Evolutionary conservation across 192 early-diverging fungal species (phyloP).

Genomic region (Coemansia sp.): DNA sequence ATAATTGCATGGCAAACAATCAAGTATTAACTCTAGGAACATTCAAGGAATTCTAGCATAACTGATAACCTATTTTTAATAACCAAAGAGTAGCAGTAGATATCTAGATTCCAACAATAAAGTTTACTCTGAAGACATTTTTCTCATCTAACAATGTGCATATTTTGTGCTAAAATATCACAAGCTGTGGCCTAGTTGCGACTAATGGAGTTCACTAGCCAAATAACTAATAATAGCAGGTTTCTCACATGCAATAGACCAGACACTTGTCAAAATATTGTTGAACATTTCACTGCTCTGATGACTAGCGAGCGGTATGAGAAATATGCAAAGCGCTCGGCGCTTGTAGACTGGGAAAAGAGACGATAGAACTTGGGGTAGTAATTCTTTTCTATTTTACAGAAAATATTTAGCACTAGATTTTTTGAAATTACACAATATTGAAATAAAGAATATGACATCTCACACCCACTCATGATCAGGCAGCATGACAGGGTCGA

Average conservation of each 20-base stretch:
- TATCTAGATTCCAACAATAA: too few species aligned
- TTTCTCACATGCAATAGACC: slow-evolving; percentile 14
- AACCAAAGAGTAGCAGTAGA: too few species aligned
- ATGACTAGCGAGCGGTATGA: not conserved
- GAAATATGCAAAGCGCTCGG: slow-evolving; percentile 3
- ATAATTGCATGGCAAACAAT: too few species aligned
- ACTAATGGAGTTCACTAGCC: too few species aligned
- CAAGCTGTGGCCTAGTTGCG: too few species aligned
- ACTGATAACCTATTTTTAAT: too few species aligned
- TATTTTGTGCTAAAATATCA: too few species aligned
- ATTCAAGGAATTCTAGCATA: too few species aligned
- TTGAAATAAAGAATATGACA: not conserved
- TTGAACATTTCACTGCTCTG: slow-evolving; percentile 1
- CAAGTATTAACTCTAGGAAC: too few species aligned
- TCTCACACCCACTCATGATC: slow-evolving; percentile 63
- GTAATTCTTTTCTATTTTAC: not conserved
- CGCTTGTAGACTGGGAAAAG: slow-evolving; percentile 22
- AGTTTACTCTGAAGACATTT: too few species aligned
- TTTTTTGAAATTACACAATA: not conserved
- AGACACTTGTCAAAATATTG: slow-evolving; percentile 13
- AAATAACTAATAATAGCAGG: too few species aligned
- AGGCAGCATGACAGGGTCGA: slow-evolving; percentile 82
- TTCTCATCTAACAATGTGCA: too few species aligned
- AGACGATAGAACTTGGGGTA: not conserved
- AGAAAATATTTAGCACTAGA: slow-evolving; percentile 2